Evolutionary conservation across 2,329 filamentous ascomycete genomes (phyloP).

Genomic region (Phialophora macrospora): DNA sequence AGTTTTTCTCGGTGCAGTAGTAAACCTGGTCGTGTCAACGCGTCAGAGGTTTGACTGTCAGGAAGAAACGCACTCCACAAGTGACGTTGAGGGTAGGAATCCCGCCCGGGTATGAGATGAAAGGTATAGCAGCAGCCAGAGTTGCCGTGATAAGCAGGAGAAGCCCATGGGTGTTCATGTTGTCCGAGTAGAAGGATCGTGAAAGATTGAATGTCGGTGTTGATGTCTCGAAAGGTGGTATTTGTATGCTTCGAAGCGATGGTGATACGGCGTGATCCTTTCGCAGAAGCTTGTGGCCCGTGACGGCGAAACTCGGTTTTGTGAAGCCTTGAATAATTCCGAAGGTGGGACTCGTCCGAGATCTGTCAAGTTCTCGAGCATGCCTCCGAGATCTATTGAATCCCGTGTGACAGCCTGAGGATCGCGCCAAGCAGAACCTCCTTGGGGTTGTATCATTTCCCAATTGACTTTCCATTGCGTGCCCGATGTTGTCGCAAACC

Average conservation of each 20-base stretch:
- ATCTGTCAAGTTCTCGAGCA: not conserved
- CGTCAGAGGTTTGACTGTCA: not conserved
- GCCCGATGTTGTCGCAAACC: not conserved
- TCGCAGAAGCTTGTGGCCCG: not conserved
- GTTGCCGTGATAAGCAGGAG: not conserved
- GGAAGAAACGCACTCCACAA: not conserved
- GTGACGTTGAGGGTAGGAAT: not conserved
- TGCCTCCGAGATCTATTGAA: not conserved
- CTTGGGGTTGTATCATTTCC: not conserved
- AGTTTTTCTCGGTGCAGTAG: conserved; percentile 2
- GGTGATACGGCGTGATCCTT: conserved; percentile 1
- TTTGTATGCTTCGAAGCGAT: not conserved
- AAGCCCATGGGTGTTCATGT: not conserved
- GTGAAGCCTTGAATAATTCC: not conserved
- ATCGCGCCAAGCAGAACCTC: conserved; percentile 3
- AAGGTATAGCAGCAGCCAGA: not conserved
- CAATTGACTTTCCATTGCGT: not conserved
- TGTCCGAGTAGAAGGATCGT: not conserved
- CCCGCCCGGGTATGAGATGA: not conserved
- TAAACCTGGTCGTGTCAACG: conserved; percentile 1
- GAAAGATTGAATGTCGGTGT: not conserved
- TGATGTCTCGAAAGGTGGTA: not conserved
- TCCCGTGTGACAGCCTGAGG: not conserved
- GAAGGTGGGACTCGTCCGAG: not conserved
- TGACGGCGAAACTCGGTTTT: conserved; percentile 1